Evolutionary conservation across 352 stramenopile species (phyloP).

Genomic region (Albugo candida): DNA sequence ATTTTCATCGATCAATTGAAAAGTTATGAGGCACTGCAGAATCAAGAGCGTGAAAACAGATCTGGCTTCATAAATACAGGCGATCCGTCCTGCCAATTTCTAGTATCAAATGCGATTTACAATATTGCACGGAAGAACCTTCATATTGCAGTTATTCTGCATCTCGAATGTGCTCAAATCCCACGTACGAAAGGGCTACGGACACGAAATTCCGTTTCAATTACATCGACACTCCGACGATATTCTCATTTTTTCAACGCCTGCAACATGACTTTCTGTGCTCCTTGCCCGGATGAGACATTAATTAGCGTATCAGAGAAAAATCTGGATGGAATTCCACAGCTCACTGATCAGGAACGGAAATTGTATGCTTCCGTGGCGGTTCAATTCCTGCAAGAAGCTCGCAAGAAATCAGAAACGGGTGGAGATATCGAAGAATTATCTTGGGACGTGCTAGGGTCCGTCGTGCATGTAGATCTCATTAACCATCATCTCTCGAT

Average conservation of each 20-base stretch:
- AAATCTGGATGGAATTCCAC: constrained; percentile 6
- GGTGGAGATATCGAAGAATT: not conserved
- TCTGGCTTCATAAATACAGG: too few relatives aligned
- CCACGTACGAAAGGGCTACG: not conserved
- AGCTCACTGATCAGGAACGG: constrained; percentile 12
- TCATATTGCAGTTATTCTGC: constrained; percentile 31
- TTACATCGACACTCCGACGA: constrained; percentile 13
- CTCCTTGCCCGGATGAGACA: constrained; percentile 21
- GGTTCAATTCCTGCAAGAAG: constrained; percentile 1
- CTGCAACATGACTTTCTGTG: constrained; percentile 20
- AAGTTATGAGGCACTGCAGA: too few relatives aligned
- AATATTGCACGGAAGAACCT: constrained; percentile 18
- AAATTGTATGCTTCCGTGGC: constrained; percentile 17
- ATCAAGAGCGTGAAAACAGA: too few relatives aligned
- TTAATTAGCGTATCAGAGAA: constrained; percentile 26
- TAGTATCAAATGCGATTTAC: constrained; percentile 31
- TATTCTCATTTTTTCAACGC: constrained; percentile 22
- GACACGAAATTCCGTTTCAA: constrained; percentile 1
- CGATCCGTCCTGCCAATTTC: too few relatives aligned
- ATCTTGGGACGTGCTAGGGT: constrained; percentile 1
- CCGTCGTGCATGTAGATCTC: constrained; percentile 14
- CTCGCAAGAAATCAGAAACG: not conserved
- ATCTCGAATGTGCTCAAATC: constrained; percentile 1
- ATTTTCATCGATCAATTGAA: too few relatives aligned
- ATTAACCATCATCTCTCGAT: constrained; percentile 34